Evolutionary conservation across 148 eudicot species (phyloP), one percentile per base, ranked within the genome.

Genomic region (Amaranthus cruentus): DNA sequence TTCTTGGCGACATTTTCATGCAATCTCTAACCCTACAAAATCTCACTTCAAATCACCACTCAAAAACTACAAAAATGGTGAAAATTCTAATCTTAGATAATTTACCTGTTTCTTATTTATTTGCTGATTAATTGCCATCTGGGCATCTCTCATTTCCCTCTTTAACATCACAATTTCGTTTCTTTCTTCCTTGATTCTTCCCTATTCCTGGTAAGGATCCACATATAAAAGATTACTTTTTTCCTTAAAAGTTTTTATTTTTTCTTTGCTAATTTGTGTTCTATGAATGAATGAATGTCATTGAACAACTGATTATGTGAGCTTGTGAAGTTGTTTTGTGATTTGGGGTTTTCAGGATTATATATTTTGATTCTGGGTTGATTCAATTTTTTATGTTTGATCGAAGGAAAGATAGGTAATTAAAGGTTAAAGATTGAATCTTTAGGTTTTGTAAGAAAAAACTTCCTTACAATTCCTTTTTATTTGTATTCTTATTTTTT

Each of bases 121-220:
- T 73, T 55, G 68, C 74, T 69, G 75, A 60, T 75, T 70, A 68
- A 58, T 65, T 70, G 77, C 75, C 84, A 73, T 65, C 80, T 77
- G 77, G 52, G 28, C 53, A 73, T 55, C 76, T 66, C 76, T 47
- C 38, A 4, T 65, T 64, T 63, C 13, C 69, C 51, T 80, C 75
- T 87, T 76, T 80, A 88, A 86, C 62, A 74, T 79, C 78, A 59
- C 83, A 50, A 64, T 76, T 70, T 50, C 47, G 71, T 71, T 59
- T 57, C 67, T 59, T 87, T 81, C 70, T 47, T 76, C 82, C 83
- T 81, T 74, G 88, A 82, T 89, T 89, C 91, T 90, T 89, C 85
- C 87, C 79, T 15, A 66, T 75, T 65, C 18, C 70, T 77, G 90
- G 87, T 82, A 75, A 91, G 86, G 82, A 86, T 85, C 88, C 85